Evolutionary conservation across 2,329 filamentous ascomycete genomes (phyloP), one percentile per base, ranked within the genome.

Genomic region (Whalleya microplaca): DNA sequence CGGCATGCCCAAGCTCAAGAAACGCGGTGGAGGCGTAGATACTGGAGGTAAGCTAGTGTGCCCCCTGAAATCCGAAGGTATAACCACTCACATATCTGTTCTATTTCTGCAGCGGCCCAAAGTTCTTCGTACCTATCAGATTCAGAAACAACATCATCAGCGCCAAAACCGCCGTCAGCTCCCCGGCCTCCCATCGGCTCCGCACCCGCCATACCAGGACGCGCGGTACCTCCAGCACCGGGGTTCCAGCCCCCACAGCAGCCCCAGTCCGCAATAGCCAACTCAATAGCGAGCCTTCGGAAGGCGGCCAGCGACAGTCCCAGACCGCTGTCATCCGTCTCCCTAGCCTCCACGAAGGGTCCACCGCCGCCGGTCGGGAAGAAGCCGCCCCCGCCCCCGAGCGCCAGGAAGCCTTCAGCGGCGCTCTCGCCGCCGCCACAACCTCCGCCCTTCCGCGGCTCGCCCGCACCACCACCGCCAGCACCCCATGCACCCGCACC

Each of bases 1-100:
- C 37, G 95, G 94, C 40, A 98, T 98, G 85, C 95, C 95, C 2
- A 98, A 97, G 77, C 73, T 99, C 69, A 90, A 91, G 73, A 97
- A 96, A 78, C 84, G 88, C 2, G 90, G 92, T 53, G 93, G 91
- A 46, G 89, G 89, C 41, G 80, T 94, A 56, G 84, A 92, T 73
- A 94, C 90, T 1, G 90, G 87, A 72, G 82, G 82, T 83, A 67
- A 66, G 80, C 54, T 53, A 20, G 2, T 27, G 3, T 29, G 1
- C n/a, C 47, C 37, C 32, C 50, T 61, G 21, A 46, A 8, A 45
- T 14, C 51, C 37, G 41, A 41, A 7, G 10, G n/a, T 45, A 12
- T 46, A 19, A 45, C 51, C n/a, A 40, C 66, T 72, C 49, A 73
- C 60, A 42, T 21, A 32, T 45, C 4, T n/a, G n/a, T n/a, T n/a